Base-by-base conservation (phyloP, 2,329 filamentous ascomycete species). In the Aspergillus intermedius region DNA sequence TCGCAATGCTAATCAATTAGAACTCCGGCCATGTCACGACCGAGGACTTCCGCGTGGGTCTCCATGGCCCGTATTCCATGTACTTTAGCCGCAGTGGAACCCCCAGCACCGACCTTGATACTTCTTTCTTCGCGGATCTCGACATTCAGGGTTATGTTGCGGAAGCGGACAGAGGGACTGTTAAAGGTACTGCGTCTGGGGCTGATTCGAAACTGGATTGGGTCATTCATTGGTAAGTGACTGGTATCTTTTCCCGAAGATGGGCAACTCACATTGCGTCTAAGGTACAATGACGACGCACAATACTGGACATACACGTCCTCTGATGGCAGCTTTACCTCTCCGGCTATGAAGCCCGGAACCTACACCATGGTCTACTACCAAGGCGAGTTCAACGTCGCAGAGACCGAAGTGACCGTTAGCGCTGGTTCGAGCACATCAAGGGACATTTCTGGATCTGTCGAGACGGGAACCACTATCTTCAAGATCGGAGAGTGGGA, bases 331-430 rank as follows among this genome's bases (percentile, higher is more conserved):
- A 70, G 70, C 10, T 87, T 83, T 65, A 83, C 76, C 2, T 84
- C 81, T 0, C 83, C 82, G 0, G 69, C 75, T 48, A 86, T 86
- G 82, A 83, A 82, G 58, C 79, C 82, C 0, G 82, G 83, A 25
- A 83, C 78, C 0, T 86, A 86, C 67, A 84, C 79, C n/a, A 83
- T 84, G 75, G 77, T 82, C 4, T 74, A 86, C 34, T 83, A 83
- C 65, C 79, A 81, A 55, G 75, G 71, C 15, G 80, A 83, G 61
- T 77, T 77, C 59, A 71, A 75, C 52, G 77, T 82, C 7, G 78
- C 76, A 3, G 72, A 73, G 2, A 65, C 70, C 21, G 70, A 66
- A 5, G 76, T 80, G 13, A 69, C 65, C 0, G 78, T 83, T 37
- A 69, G 68, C 2, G 76, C 77, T 1, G 79, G 79, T 4, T 63